A percentile compares a stretch with the other conserved stretches of the same genome.
Conservation (phyloP, 176 grass and related monocot species). For the Zoysia japonica region DNA sequence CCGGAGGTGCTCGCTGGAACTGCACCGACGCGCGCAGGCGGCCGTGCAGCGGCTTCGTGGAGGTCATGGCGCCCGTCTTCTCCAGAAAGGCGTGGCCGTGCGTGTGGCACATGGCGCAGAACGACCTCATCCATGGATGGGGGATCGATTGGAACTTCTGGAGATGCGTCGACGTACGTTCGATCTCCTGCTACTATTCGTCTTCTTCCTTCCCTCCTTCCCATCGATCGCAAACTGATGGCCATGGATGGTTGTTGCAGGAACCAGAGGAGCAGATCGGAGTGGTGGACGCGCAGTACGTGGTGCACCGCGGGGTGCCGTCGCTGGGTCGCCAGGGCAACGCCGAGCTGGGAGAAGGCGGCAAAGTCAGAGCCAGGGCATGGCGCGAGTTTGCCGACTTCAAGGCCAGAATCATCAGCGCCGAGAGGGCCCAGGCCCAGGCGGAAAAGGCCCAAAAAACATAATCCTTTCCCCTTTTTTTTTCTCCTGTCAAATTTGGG, state of each 20-base stretch:
- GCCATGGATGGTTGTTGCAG: background rate
- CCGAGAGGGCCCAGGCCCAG: background rate
- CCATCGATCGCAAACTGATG: too few species aligned
- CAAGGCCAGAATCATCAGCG: background rate
- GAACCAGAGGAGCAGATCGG: constrained; percentile 20
- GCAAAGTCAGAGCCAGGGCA: background rate
- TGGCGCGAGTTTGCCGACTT: constrained; percentile 16
- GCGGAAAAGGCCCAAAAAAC: too few species aligned
- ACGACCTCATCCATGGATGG: constrained; percentile 43
- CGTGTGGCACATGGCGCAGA: constrained; percentile 40
- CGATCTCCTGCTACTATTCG: too few species aligned
- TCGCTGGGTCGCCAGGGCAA: background rate
- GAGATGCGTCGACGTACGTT: constrained; percentile 25
- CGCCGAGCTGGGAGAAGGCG: background rate
- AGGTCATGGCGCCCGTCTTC: constrained; percentile 48
- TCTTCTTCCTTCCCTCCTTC: too few species aligned
- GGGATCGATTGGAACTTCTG: constrained; percentile 29
- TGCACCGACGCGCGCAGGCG: background rate
- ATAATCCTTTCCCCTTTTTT: too few species aligned
- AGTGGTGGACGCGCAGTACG: constrained; percentile 38
- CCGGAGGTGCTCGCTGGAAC: background rate
- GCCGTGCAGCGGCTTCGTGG: constrained; percentile 47
- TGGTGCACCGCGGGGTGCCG: constrained; percentile 26
- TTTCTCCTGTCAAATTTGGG: too few species aligned
- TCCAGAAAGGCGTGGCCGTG: constrained; percentile 28